Evolutionary conservation across 352 stramenopile genomes (phyloP), one percentile per base, ranked within the genome.

Genomic region (Lagenidium giganteum): DNA sequence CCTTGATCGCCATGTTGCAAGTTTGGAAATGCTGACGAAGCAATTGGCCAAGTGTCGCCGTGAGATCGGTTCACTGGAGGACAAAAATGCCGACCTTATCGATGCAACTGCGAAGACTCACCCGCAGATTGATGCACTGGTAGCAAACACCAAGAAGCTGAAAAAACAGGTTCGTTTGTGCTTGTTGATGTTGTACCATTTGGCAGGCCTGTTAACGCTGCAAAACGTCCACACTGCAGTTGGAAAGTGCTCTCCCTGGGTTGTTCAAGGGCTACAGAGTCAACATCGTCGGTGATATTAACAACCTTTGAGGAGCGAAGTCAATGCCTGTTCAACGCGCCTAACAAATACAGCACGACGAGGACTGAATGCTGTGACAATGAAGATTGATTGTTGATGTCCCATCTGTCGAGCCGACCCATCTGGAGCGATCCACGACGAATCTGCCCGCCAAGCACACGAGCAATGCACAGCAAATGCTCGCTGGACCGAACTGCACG

Each of bases 251-350:
- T 9, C 37, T 92, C 37, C 74, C 76, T 3, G 27, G 62, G 16
- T 44, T 92, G 16, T 92, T 89, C 46, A 86, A 85, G 54, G 79
- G 79, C 6, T 78, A 83, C 62, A 78, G 75, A 35, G 72, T 92
- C 21, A 86, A 86, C 56, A 84, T 92, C 45, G 61, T 88, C n/a
- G 79, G 79, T 20, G 79, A 87, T 20, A 61, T 91, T 30, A 90
- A 87, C 67, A 86, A 54, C 35, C 41, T 88, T 27, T 88, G 66
- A 66, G 23, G n/a, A n/a, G n/a, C n/a, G n/a, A n/a, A n/a, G n/a
- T n/a, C n/a, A n/a, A n/a, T n/a, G n/a, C n/a, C n/a, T n/a, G n/a
- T n/a, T n/a, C n/a, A n/a, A n/a, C n/a, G n/a, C n/a, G n/a, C n/a
- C n/a, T n/a, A n/a, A n/a, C n/a, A n/a, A n/a, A n/a, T n/a, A n/a